phyloP scores from a whole-genome alignment of 2,329 filamentous ascomycete genomes.

The Fusarium sp. region DNA sequence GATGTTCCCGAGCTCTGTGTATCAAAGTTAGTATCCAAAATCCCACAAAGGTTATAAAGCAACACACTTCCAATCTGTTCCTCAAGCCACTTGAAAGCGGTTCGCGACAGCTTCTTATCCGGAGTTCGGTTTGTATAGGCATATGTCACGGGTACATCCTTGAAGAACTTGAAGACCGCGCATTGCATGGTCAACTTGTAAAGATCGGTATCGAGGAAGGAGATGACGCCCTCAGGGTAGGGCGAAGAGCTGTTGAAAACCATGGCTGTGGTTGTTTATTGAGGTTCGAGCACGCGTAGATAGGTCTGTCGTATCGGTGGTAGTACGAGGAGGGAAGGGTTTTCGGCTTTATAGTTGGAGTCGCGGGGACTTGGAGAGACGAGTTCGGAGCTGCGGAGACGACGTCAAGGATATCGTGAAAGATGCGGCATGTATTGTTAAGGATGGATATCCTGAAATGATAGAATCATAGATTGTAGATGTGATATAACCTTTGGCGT shows the following conservation, averaged over 20 bases:
- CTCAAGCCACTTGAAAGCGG: conserved; percentile 86
- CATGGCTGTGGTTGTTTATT: conserved; percentile 58
- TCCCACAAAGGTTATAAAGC: background rate
- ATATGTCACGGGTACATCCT: conserved; percentile 84
- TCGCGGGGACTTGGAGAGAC: background rate
- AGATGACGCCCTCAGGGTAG: conserved; percentile 81
- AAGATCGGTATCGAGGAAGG: conserved; percentile 83
- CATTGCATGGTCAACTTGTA: conserved; percentile 99
- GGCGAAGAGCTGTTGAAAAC: conserved; percentile 75
- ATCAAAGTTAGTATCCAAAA: conserved; percentile 44
- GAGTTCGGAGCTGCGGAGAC: conserved; percentile 37
- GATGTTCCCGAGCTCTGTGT: conserved; percentile 82
- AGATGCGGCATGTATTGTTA: background rate
- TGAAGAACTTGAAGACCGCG: conserved; percentile 92
- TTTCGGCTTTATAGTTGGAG: background rate
- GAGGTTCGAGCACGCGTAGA: background rate
- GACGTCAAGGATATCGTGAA: conserved; percentile 11
- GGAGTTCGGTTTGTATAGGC: conserved; percentile 95
- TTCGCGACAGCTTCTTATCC: conserved; percentile 88
- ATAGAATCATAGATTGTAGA: background rate
- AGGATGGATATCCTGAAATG: conserved; percentile 11
- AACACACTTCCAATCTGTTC: conserved; percentile 82
- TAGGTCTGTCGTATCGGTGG: background rate
- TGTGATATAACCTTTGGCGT: background rate
- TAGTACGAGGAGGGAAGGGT: background rate